These are phyloP conservation scores for Picocystis salinarum DNA, from an alignment of 139 green algal genomes.

Conservation along the genomic window DNA sequence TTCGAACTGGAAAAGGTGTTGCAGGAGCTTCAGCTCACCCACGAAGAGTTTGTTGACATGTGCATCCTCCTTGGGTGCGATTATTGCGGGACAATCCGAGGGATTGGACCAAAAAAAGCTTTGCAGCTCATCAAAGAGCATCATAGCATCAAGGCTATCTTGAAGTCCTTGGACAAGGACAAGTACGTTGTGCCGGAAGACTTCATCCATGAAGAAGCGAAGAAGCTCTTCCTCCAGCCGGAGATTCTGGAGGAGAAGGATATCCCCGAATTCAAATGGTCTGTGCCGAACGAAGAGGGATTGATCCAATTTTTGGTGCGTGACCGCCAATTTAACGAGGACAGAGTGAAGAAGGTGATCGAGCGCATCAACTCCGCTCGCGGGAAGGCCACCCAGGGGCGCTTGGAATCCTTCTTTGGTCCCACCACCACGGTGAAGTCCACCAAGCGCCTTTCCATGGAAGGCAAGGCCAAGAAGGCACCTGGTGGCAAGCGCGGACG, in stretches of 20 bases:
- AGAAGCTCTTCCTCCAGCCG: constrained; percentile 51
- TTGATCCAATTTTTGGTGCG: constrained; percentile 76
- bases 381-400: constrained; percentile 16
- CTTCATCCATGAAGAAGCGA: constrained; percentile 67
- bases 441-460: no score
- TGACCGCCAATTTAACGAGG: constrained; percentile 86
- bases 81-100: constrained; percentile 68
- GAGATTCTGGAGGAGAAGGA: constrained; percentile 30
- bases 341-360: constrained; percentile 48
- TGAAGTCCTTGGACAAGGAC: constrained; percentile 10
- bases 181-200: constrained; percentile 50
- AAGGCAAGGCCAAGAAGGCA: no score
- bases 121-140: constrained; percentile 68
- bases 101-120: constrained; percentile 51
- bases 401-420: constrained; percentile 74
- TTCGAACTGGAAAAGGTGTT: constrained; percentile 55
- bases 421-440: constrained; percentile 18
- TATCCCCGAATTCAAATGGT: constrained; percentile 60
- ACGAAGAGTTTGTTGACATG: constrained; percentile 92
- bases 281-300: constrained; percentile 63
- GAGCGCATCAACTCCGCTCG: constrained; percentile 35
- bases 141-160: constrained; percentile 19
- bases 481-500: no score
- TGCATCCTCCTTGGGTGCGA: constrained; percentile 97
- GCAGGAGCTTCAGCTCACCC: constrained; percentile 34